A percentile compares a stretch with the other conserved stretches of the same genome.
phyloP scores from a whole-genome alignment of 768 basidiomycete genomes.

The Russula compacta region DNA sequence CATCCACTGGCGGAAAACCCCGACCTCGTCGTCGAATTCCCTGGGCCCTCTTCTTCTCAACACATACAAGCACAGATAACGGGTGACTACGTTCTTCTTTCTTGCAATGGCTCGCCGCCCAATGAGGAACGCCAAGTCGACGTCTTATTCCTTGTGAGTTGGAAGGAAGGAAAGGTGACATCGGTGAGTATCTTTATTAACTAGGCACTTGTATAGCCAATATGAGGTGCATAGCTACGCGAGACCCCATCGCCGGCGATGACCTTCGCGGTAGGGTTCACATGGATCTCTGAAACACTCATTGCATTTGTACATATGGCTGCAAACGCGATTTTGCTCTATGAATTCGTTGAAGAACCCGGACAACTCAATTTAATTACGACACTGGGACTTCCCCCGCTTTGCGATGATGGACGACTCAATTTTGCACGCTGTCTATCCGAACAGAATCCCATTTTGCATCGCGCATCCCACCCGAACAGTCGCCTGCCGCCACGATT shows the following conservation, averaged over 20 bases:
- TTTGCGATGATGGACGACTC: conserved; percentile 7
- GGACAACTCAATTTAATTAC: not conserved
- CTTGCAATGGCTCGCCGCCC: conserved; percentile 3
- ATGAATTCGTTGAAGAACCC: not conserved
- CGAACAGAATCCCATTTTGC: conserved; percentile 1
- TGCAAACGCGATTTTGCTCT: conserved; percentile 5
- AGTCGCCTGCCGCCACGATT: not conserved
- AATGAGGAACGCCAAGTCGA: not conserved
- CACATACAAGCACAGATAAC: conserved; percentile 1
- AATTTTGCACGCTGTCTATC: conserved; percentile 1
- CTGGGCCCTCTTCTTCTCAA: not conserved
- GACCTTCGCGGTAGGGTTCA: not conserved
- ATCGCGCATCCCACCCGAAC: not conserved
- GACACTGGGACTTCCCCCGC: not conserved
- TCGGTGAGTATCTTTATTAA: not conserved
- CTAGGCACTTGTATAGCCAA: not conserved
- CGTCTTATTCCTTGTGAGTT: conserved; percentile 1
- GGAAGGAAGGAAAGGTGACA: conserved; percentile 1
- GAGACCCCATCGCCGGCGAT: not conserved
- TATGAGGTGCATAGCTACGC: not conserved
- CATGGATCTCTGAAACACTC: not conserved
- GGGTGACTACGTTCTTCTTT: not conserved
- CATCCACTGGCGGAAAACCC: not conserved
- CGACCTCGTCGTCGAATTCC: conserved; percentile 1
- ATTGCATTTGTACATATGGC: not conserved